Base-by-base conservation (phyloP, 2,329 filamentous ascomycete genomes). In the Alternaria novae-zelandiae region DNA sequence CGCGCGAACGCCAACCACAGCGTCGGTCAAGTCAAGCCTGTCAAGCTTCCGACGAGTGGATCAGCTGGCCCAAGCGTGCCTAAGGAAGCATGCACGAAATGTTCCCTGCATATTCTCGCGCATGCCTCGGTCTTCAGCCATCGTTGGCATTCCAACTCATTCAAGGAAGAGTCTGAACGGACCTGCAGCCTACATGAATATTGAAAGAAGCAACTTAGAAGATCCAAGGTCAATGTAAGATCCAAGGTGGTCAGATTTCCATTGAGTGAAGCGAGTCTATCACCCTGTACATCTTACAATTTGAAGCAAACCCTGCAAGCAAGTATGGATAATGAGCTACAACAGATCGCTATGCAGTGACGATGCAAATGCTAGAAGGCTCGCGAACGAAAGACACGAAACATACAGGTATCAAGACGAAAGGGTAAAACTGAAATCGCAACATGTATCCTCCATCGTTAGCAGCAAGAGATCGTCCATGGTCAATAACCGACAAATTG, bases 341-440 rank as follows among this genome's bases (percentile, higher is more conserved):
- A 43, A 43, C 46, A 55, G 23, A 56, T 61, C 68, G 65, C 70
- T 67, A 65, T 61, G 68, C 65, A 70, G 63, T 67, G 68, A 63
- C 60, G 32, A 59, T 69, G 63, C 63, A 63, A 64, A 69, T 66
- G 69, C 64, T 53, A 56, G 23, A 57, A 44, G 59, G 5, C 55
- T 50, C 55, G 57, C 44, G 25, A 50, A 23, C 26, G 41, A 23
- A 51, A 49, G 21, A 30, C 17, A 23, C 32, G 12, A 58, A 58
- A 43, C 21, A n/a, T 53, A 26, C 25, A 57, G 11, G 7, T 20
- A 25, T 25, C 10, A 28, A 49, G 28, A 26, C 25, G 36, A 41
- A 17, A 64, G 25, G 11, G 56, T 49, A 49, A 26, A 45, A 41
- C 41, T 51, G 25, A 57, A 23, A 36, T 41, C 32, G 32, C 20